These are phyloP conservation scores for Petunia hybrid DNA, from an alignment of 305 asterid genomes.

Conservation along the genomic window DNA sequence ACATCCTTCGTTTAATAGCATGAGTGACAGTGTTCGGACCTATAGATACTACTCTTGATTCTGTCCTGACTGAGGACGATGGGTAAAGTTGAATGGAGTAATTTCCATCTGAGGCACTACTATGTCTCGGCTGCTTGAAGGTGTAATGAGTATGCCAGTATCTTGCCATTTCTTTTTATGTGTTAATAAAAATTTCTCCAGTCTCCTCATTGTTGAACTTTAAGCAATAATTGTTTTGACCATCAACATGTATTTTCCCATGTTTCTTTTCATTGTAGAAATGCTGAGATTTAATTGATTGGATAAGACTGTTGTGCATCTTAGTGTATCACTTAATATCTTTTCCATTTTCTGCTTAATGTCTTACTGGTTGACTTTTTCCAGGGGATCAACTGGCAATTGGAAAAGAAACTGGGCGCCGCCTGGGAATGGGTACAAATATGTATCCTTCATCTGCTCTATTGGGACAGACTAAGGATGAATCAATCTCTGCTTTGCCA, in stretches of 20 bases:
- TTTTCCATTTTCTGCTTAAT: constrained; percentile 22
- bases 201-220: neutral
- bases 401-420: constrained; percentile 96
- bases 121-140: constrained; percentile 11
- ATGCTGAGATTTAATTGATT: constrained; percentile 1
- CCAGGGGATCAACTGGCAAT: constrained; percentile 97
- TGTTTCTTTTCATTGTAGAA: constrained; percentile 4
- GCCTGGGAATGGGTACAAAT: constrained; percentile 98
- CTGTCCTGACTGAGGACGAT: neutral
- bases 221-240: neutral
- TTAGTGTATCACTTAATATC: constrained; percentile 1
- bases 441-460: constrained; percentile 98
- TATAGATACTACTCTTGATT: constrained; percentile 17
- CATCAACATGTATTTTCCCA: constrained; percentile 10
- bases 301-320: constrained; percentile 3
- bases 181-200: neutral
- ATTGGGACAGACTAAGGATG: constrained; percentile 92
- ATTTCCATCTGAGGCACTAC: neutral
- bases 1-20: neutral
- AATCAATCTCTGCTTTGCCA: constrained; percentile 93
- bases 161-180: constrained; percentile 20
- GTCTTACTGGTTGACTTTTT: constrained; percentile 36
- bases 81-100: neutral
- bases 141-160: neutral
- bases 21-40: constrained; percentile 6